A percentile compares a stretch with the other conserved stretches of the same genome.
Conservation (phyloP, 805 yeast genomes). For the Priceomyces medius region DNA sequence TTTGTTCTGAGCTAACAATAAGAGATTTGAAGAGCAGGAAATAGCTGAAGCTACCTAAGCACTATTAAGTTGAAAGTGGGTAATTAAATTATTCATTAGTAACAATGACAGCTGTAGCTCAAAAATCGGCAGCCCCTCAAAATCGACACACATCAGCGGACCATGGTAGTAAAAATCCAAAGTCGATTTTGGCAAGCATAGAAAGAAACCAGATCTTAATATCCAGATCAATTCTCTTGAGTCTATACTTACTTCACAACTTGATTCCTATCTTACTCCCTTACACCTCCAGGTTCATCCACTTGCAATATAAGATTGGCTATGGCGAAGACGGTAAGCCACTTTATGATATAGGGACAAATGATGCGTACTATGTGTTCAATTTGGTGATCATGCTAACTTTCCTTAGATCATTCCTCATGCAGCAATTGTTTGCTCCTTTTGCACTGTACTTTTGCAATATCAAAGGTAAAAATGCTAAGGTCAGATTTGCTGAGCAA, state of each 20-base stretch:
- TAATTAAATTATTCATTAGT: background rate
- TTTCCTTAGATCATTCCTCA: constrained; percentile 57
- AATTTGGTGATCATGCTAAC: constrained; percentile 56
- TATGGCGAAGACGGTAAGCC: constrained; percentile 14
- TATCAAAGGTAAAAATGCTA: constrained; percentile 50
- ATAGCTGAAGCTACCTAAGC: background rate
- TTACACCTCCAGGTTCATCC: constrained; percentile 34
- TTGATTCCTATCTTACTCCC: constrained; percentile 20
- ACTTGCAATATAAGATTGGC: constrained; percentile 28
- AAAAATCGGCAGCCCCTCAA: background rate
- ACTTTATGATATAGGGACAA: constrained; percentile 53
- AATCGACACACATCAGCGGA: background rate
- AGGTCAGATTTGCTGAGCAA: constrained; percentile 79
- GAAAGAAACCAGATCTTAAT: constrained; percentile 39
- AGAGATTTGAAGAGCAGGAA: background rate
- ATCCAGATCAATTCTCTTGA: constrained; percentile 27
- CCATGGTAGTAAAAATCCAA: constrained; percentile 13
- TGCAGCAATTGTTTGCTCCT: constrained; percentile 59
- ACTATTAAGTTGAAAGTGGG: background rate
- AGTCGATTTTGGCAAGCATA: constrained; percentile 24
- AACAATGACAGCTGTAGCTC: background rate
- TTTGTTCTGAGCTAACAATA: background rate
- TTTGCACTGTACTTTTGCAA: constrained; percentile 44
- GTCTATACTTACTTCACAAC: constrained; percentile 26
- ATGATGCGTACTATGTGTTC: constrained; percentile 55